Percentiles rank a stretch among this genome's conserved stretches.
Conservation (phyloP, 192 early-diverging fungal genomes). For the Backusella australiensis region DNA sequence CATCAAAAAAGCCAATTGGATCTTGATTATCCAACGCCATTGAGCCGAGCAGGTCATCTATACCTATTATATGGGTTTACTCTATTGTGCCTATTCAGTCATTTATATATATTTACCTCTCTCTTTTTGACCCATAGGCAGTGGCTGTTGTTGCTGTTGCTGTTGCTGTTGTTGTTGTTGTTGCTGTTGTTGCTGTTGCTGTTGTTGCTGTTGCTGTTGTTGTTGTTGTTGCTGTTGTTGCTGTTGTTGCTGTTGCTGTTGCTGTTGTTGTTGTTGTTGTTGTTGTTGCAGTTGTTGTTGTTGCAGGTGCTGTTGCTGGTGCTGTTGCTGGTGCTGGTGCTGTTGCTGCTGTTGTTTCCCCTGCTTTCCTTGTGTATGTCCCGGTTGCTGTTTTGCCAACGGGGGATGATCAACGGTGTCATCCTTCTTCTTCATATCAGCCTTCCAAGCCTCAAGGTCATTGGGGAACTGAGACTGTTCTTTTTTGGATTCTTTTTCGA, state of each 20-base stretch:
- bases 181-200: background rate
- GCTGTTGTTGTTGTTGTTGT: background rate
- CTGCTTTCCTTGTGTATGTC: background rate
- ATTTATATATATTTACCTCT: background rate
- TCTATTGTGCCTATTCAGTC: too few species aligned
- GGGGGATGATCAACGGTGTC: background rate
- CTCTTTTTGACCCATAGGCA: background rate
- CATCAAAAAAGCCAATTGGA: constrained; percentile 32
- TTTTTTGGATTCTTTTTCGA: constrained; percentile 29
- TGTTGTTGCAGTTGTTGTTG: background rate
- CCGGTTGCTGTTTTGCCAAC: background rate
- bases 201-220: background rate
- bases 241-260: too few species aligned
- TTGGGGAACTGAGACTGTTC: constrained; percentile 41
- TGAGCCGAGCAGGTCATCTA: background rate
- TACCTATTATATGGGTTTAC: background rate
- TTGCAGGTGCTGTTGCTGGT: background rate
- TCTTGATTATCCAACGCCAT: background rate
- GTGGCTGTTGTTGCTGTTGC: too few species aligned
- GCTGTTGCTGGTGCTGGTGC: background rate
- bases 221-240: background rate
- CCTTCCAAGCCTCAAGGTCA: constrained; percentile 60
- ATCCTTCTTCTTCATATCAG: constrained; percentile 56
- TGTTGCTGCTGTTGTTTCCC: background rate
- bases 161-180: too few species aligned